Evolutionary conservation across 768 basidiomycete species (phyloP).

Genomic region (Tulasnella sp.): DNA sequence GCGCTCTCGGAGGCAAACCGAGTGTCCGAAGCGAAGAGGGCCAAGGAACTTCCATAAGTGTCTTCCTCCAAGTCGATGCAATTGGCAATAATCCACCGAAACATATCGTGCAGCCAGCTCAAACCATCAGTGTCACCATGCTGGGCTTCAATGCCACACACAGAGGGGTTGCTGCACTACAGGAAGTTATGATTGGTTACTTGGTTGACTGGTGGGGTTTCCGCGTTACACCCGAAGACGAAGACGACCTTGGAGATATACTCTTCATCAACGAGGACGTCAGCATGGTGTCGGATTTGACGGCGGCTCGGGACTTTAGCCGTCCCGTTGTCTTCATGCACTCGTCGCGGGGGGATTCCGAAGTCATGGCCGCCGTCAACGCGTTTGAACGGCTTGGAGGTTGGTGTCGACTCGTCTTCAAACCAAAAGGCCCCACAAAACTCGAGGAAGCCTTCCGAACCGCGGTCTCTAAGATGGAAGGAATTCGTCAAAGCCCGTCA

Average conservation of each 20-base stretch:
- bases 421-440: conserved; percentile 82
- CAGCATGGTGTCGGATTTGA: conserved; percentile 58
- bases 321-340: conserved; percentile 79
- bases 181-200: conserved; percentile 64
- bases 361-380: conserved; percentile 62
- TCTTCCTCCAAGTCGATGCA: conserved; percentile 75
- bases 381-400: conserved; percentile 82
- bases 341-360: conserved; percentile 66
- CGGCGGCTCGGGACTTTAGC: conserved; percentile 57
- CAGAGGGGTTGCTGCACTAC: conserved; percentile 69
- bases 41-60: conserved; percentile 87
- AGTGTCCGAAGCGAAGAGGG: conserved; percentile 94
- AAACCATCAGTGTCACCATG: conserved; percentile 61
- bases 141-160: conserved; percentile 69
- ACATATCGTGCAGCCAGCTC: conserved; percentile 48
- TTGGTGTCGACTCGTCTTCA: conserved; percentile 85
- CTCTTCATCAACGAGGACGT: conserved; percentile 81
- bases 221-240: conserved; percentile 47
- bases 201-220: conserved; percentile 80
- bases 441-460: conserved; percentile 64
- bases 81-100: conserved; percentile 52
- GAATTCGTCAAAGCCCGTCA: conserved; percentile 30
- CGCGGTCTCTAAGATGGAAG: conserved; percentile 53
- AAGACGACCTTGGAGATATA: conserved; percentile 63
- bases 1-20: conserved; percentile 85